phyloP scores from a whole-genome alignment of 2,329 filamentous ascomycete species.

The Gnomoniopsis smithogilvyi region DNA sequence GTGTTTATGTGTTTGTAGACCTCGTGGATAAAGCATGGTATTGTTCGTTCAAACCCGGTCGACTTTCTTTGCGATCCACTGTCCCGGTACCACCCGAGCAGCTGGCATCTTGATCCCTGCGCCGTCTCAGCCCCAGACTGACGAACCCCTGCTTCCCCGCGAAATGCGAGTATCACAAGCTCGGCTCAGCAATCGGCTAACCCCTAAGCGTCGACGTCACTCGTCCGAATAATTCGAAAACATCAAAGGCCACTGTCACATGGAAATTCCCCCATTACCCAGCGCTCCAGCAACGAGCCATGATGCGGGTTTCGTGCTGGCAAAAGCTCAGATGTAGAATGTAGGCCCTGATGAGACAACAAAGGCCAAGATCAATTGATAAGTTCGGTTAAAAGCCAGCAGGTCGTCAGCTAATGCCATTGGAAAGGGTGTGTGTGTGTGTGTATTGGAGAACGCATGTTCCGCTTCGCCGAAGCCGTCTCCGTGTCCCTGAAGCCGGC shows the following conservation, averaged over 20 bases:
- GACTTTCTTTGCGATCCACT: neutral
- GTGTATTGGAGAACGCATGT: neutral
- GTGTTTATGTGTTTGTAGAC: too few relatives aligned
- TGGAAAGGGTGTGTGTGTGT: neutral
- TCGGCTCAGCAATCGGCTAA: constrained; percentile 18
- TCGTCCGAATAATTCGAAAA: neutral
- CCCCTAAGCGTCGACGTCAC: constrained; percentile 18
- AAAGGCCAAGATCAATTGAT: neutral
- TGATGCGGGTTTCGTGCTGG: neutral
- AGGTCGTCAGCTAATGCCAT: neutral
- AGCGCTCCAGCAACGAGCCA: neutral
- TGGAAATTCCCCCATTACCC: neutral
- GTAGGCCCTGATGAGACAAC: neutral
- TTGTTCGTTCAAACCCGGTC: neutral
- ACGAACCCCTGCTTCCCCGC: constrained; percentile 6
- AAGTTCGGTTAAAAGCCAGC: neutral
- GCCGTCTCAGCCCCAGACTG: neutral
- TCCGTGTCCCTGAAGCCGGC: neutral
- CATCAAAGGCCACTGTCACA: constrained; percentile 4
- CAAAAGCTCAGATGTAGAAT: neutral
- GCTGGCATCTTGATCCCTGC: neutral
- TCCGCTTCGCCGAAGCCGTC: constrained; percentile 18
- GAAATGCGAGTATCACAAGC: constrained; percentile 14
- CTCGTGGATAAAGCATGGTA: too few relatives aligned
- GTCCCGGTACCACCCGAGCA: neutral